Evolutionary conservation across 2,329 filamentous ascomycete species (phyloP), one percentile per base, ranked within the genome.

Genomic region (Colletotrichum lindemuthianum): DNA sequence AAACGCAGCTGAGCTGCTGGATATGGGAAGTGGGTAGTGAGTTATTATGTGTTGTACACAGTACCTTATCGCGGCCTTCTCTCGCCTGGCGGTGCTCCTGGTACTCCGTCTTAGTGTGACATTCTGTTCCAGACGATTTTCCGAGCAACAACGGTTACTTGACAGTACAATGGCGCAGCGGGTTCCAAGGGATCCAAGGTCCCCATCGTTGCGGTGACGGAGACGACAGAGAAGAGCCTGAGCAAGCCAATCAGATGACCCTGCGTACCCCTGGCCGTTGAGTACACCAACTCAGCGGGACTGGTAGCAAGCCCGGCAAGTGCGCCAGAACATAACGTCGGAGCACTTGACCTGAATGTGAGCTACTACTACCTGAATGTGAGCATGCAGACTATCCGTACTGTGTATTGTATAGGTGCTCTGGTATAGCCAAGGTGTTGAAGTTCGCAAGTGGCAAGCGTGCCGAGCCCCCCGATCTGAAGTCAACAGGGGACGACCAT

Each of bases 401-500:
- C 24, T 24, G 24, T 24, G 24, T 24, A 24, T 24, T 24, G 24
- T 5, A 24, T 24, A 24, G 24, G 24, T 24, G 24, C 24, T 24
- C 24, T 24, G 5, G 24, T 41, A 56, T 11, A 47, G 11, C 36
- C 50, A 40, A n/a, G 48, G 39, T 45, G 59, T 37, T 49, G 53
- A 39, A 36, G 52, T 40, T 56, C 59, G 45, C 51, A 63, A 24
- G 57, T 65, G 63, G 63, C 63, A 65, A 63, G 45, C 51, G 45
- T 58, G 59, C 44, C 59, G 59, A 66, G 51, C 58, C 53, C 55
- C 54, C 52, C 59, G 52, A 64, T 54, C 53, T 66, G 36, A 50
- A 40, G 48, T 40, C 24, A 24, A 24, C 47, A 52, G 59, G 63
- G 41, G 56, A 33, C 37, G 39, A 39, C 37, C 45, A 37, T 39